Conservation (phyloP, 2,329 filamentous ascomycete genomes). For the Septoria petroselini region DNA sequence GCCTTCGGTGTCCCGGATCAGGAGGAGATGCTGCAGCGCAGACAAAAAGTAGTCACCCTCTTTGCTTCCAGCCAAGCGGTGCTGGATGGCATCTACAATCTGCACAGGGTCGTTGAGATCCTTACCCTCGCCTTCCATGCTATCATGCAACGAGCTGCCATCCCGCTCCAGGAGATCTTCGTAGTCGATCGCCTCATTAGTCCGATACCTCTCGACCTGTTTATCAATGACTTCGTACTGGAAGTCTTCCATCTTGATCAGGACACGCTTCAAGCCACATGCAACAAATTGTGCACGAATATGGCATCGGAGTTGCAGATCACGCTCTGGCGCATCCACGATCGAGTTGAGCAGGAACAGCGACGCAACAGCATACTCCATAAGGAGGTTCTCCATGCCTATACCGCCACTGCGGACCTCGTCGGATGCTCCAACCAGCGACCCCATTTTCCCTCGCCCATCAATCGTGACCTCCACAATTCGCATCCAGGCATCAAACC, state of each 20-base stretch:
- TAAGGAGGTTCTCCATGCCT: slow-evolving; percentile 96
- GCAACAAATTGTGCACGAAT: slow-evolving; percentile 94
- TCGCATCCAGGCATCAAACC: slow-evolving; percentile 98
- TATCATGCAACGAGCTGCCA: slow-evolving; percentile 85
- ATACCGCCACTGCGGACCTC: slow-evolving; percentile 94
- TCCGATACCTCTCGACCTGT: slow-evolving; percentile 88
- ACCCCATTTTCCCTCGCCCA: slow-evolving; percentile 97
- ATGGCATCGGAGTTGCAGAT: slow-evolving; percentile 87
- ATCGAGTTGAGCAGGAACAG: slow-evolving; percentile 96
- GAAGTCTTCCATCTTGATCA: slow-evolving; percentile 96
- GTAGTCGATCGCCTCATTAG: slow-evolving; percentile 96
- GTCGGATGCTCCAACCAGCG: slow-evolving; percentile 91
- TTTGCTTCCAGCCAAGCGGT: slow-evolving; percentile 75
- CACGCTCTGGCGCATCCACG: slow-evolving; percentile 82
- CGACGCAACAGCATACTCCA: slow-evolving; percentile 97
- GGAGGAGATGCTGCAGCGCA: slow-evolving; percentile 87
- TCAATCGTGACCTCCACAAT: slow-evolving; percentile 96
- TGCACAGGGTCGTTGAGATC: slow-evolving; percentile 90
- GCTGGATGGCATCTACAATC: slow-evolving; percentile 90
- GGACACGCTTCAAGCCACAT: slow-evolving; percentile 88
- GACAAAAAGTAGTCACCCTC: slow-evolving; percentile 95
- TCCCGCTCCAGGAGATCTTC: slow-evolving; percentile 94
- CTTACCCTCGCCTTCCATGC: slow-evolving; percentile 77
- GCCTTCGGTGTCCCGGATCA: slow-evolving; percentile 86
- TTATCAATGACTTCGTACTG: slow-evolving; percentile 98